Evolutionary conservation across 1,284 basidiomycete genomes (phyloP).

Genomic region (Marasmius sp.): DNA sequence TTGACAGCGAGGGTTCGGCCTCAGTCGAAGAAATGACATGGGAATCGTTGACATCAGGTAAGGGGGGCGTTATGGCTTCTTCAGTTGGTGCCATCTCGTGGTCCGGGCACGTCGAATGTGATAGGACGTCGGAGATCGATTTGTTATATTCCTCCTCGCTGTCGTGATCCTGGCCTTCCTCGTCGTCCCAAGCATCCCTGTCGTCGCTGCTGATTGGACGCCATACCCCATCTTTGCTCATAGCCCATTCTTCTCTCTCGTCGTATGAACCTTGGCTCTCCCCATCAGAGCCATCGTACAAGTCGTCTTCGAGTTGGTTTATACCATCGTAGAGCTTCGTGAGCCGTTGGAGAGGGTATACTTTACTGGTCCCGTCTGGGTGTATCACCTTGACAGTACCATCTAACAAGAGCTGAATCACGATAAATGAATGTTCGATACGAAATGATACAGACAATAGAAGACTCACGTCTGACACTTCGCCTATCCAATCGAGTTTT

Average conservation of each 20-base stretch:
- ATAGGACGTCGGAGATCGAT: background rate
- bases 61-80: too few species aligned
- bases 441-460: slow-evolving; percentile 6
- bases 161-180: slow-evolving; percentile 26
- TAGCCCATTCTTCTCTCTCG: slow-evolving; percentile 51
- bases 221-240: slow-evolving; percentile 54
- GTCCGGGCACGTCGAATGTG: too few species aligned
- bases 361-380: slow-evolving; percentile 46
- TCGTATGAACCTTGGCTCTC: slow-evolving; percentile 36
- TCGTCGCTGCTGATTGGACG: slow-evolving; percentile 30
- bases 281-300: slow-evolving; percentile 57
- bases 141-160: slow-evolving; percentile 14
- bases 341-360: slow-evolving; percentile 62
- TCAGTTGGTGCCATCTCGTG: too few species aligned
- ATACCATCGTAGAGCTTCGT: slow-evolving; percentile 74
- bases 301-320: slow-evolving; percentile 73
- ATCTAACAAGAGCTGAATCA: slow-evolving; percentile 61
- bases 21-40: background rate
- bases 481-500: slow-evolving; percentile 69
- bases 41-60: too few species aligned
- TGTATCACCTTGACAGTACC: slow-evolving; percentile 69
- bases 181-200: slow-evolving; percentile 42
- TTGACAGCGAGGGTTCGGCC: background rate
- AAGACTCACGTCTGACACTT: slow-evolving; percentile 67
- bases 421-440: background rate